Conservation (phyloP, 2,329 filamentous ascomycete species). For the Monilinia aucupariae region DNA sequence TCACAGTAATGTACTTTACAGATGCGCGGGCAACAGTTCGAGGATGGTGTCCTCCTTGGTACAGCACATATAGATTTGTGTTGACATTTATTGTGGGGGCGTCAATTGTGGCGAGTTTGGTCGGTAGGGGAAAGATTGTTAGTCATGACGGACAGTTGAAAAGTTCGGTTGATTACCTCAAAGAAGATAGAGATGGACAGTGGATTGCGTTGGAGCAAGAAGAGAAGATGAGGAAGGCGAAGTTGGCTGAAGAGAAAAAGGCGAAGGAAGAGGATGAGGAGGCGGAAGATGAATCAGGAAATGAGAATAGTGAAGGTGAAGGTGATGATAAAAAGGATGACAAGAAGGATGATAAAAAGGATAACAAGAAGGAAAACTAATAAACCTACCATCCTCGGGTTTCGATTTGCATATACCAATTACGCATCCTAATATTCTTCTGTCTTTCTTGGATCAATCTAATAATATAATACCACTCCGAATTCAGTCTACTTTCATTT, state of each 20-base stretch:
- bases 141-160: constrained; percentile 30
- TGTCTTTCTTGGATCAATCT: not conserved
- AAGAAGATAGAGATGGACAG: constrained; percentile 29
- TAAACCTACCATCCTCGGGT: not conserved
- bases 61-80: constrained; percentile 83
- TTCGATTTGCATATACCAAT: not conserved
- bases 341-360: not conserved
- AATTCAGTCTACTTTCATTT: not conserved
- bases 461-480: not conserved
- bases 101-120: constrained; percentile 72
- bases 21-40: constrained; percentile 66
- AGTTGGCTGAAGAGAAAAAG: constrained; percentile 22
- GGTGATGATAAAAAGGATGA: constrained; percentile 14
- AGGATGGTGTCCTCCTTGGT: constrained; percentile 83
- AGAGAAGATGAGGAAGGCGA: constrained; percentile 28
- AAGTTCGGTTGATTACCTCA: constrained; percentile 30
- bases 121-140: constrained; percentile 66
- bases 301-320: constrained; percentile 37
- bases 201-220: constrained; percentile 32
- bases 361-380: not conserved
- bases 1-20: constrained; percentile 79
- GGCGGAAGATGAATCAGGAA: constrained; percentile 22
- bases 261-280: constrained; percentile 20
- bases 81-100: constrained; percentile 84
- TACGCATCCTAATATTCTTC: not conserved